Evolutionary conservation across 768 basidiomycete species (phyloP), one percentile per base, ranked within the genome.

Genomic region (Phanerodontia chrysosporium): DNA sequence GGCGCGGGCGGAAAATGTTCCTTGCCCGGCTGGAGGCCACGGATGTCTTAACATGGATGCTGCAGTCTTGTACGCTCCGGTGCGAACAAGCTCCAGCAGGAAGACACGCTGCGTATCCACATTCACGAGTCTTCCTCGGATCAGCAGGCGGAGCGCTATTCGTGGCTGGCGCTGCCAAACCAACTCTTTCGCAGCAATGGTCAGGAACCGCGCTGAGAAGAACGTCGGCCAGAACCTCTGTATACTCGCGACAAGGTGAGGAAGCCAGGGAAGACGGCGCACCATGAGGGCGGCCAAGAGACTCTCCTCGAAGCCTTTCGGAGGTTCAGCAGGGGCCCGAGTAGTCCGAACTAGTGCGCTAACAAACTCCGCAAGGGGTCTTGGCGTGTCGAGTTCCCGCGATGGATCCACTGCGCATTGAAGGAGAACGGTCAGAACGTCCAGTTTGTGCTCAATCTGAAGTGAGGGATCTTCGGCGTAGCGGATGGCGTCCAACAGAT

Each of bases 91-190:
- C 16, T 12, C 5, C 2, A 25, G 42, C 27, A 52, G 18, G 24
- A 52, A 9, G 12, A 16, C 22, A 36, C 22, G 35, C 2, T 39
- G 52, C 22, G n/a, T 22, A 12, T 53, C 22, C n/a, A 18, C 35
- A 14, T 42, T 16, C 3, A 48, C 9, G 30, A 53, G 32, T 22
- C 9, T 13, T 5, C 16, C 22, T 14, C 35, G 52, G 14, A 21
- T 35, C 52, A 53, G 25, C 7, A 53, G 24, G 14, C 12, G 30
- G 6, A 49, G 32, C 12, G 58, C 58, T 21, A 30, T 8, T 21
- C 22, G 51, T 27, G 28, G 42, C 30, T 57, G 56, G 6, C 46
- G 56, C 22, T 58, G 49, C 45, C 39, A 35, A 28, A 58, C 49
- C 18, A 53, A 28, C 29, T 45, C 39, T 22, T 32, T 18, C 32